These are phyloP conservation scores for Xylaria sp. DNA, from an alignment of 2,329 filamentous ascomycete species.

Conservation along the genomic window DNA sequence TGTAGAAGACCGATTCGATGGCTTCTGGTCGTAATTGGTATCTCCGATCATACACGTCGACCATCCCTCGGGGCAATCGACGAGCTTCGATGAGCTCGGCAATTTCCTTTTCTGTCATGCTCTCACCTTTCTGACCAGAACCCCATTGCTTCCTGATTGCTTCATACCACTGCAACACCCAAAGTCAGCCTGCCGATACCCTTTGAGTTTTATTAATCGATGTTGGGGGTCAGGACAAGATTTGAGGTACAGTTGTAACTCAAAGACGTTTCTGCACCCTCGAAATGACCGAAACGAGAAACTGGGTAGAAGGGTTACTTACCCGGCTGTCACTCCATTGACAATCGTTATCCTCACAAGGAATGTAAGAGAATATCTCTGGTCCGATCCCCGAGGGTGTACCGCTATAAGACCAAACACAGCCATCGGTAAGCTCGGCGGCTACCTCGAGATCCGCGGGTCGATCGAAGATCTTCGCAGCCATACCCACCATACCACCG, in stretches of 20 bases:
- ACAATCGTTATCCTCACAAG: conserved; percentile 51
- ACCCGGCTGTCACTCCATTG: conserved; percentile 47
- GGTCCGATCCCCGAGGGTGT: conserved; percentile 70
- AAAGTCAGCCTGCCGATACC: conserved; percentile 7
- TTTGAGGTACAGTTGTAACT: neutral
- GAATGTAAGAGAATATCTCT: conserved; percentile 65
- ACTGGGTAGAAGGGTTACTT: conserved; percentile 8
- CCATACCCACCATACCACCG: conserved; percentile 74
- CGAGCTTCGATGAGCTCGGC: conserved; percentile 54
- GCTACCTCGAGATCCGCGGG: conserved; percentile 67
- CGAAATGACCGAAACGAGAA: neutral
- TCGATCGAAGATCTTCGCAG: conserved; percentile 67
- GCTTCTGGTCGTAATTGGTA: conserved; percentile 81
- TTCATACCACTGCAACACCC: conserved; percentile 39
- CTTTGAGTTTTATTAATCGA: neutral
- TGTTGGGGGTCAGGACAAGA: neutral
- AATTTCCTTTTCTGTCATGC: conserved; percentile 47
- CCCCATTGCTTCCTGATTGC: conserved; percentile 47
- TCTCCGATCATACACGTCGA: conserved; percentile 63
- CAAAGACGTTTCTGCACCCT: neutral
- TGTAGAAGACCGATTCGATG: conserved; percentile 82
- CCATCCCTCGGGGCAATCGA: conserved; percentile 65
- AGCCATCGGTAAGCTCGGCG: conserved; percentile 69
- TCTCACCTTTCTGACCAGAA: conserved; percentile 36
- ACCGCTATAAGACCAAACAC: conserved; percentile 71